Percentiles rank a stretch among this genome's conserved stretches.
Conservation (phyloP, 345 rosid genomes). For the Diplotaxis tenuifolia region DNA sequence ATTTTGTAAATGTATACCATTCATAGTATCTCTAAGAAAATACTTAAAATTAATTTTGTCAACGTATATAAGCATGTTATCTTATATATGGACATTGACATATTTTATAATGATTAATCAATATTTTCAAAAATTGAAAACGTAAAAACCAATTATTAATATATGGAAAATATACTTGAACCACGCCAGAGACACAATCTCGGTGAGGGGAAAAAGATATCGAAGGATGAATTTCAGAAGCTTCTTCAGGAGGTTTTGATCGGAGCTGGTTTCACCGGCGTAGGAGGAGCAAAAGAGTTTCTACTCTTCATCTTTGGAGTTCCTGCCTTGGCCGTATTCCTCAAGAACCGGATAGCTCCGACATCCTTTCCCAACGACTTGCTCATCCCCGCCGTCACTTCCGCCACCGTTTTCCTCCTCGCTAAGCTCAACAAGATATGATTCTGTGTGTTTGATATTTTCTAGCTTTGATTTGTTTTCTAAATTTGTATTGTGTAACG, state of each 20-base stretch:
- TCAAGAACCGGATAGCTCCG: constrained; percentile 58
- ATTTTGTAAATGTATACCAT: too few relatives aligned
- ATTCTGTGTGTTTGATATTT: constrained; percentile 17
- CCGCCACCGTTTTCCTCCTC: constrained; percentile 72
- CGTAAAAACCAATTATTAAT: neutral
- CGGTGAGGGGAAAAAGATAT: constrained; percentile 33
- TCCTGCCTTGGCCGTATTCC: constrained; percentile 51
- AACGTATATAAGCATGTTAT: neutral
- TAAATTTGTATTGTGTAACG: neutral
- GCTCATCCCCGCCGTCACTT: constrained; percentile 73
- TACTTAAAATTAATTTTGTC: neutral
- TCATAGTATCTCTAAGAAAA: neutral
- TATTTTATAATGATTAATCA: neutral
- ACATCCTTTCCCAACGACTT: constrained; percentile 52
- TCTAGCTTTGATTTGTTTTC: constrained; percentile 13
- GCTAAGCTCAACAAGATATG: constrained; percentile 70
- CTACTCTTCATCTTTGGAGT: constrained; percentile 61
- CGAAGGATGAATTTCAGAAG: constrained; percentile 59
- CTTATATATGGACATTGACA: neutral
- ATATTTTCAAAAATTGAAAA: too few relatives aligned
- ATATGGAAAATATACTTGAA: neutral
- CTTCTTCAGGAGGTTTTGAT: constrained; percentile 56
- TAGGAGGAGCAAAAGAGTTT: constrained; percentile 59
- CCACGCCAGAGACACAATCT: constrained; percentile 40
- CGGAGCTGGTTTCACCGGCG: constrained; percentile 61